Conservation (phyloP, 208 protist genomes). For the Blastocrithidia nonstop region DNA sequence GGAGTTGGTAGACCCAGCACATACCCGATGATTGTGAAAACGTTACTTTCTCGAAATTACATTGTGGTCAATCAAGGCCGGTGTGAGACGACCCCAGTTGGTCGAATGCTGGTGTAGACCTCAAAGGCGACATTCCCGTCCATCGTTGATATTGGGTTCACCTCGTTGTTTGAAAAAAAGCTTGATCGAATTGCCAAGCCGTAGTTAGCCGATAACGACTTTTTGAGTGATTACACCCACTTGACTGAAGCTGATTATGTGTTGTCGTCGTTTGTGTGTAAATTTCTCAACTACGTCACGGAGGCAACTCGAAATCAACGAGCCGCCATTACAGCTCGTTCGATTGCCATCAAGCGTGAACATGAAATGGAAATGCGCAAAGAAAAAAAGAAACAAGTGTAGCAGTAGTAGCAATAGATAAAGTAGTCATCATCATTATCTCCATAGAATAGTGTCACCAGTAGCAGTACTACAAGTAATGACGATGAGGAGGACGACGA, state of each 20-base stretch:
- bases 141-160: constrained; percentile 85
- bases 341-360: constrained; percentile 33
- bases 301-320: constrained; percentile 61
- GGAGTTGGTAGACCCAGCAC: constrained; percentile 81
- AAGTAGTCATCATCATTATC: constrained; percentile 3
- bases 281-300: constrained; percentile 78
- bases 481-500: constrained; percentile 11
- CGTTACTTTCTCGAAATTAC: constrained; percentile 68
- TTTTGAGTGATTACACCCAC: constrained; percentile 8
- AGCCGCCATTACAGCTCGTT: constrained; percentile 43
- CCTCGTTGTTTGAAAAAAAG: constrained; percentile 72
- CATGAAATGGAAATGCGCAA: constrained; percentile 7
- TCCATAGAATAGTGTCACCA: background rate
- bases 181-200: constrained; percentile 79
- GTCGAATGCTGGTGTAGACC: constrained; percentile 51
- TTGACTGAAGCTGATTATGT: constrained; percentile 67
- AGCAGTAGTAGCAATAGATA: background rate
- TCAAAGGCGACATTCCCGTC: constrained; percentile 70
- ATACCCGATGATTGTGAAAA: constrained; percentile 85
- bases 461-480: background rate
- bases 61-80: constrained; percentile 66
- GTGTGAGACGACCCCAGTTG: constrained; percentile 67
- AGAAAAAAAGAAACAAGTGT: background rate
- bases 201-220: constrained; percentile 5
- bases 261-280: constrained; percentile 68